Conservation (phyloP, 2,329 filamentous ascomycete species). For the Colletotrichum orbiculare region DNA sequence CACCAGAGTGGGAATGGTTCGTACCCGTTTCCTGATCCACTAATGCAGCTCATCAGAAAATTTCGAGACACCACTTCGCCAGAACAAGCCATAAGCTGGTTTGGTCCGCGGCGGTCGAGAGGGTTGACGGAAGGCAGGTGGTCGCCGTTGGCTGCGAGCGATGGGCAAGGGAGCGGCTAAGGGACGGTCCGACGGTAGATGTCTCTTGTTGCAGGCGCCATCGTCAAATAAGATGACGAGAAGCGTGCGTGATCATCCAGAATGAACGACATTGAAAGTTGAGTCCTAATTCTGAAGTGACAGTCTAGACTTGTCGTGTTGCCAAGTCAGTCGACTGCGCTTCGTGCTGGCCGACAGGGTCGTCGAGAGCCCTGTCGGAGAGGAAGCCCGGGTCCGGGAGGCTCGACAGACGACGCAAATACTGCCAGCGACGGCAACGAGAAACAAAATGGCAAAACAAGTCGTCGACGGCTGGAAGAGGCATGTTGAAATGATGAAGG, state of each 20-base stretch:
- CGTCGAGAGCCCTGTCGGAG: slow-evolving; percentile 8
- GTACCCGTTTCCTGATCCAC: slow-evolving; percentile 36
- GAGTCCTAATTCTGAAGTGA: slow-evolving; percentile 18
- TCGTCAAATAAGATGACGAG: neutral
- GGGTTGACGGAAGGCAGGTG: slow-evolving; percentile 2
- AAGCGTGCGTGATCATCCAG: neutral
- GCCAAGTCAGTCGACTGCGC: slow-evolving; percentile 30
- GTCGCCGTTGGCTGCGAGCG: slow-evolving; percentile 1
- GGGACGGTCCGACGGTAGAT: too few species aligned
- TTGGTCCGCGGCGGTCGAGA: slow-evolving; percentile 10
- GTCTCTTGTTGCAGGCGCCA: neutral
- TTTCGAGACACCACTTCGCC: slow-evolving; percentile 31
- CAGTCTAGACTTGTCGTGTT: slow-evolving; percentile 12
- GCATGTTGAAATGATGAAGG: neutral
- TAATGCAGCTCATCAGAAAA: slow-evolving; percentile 36
- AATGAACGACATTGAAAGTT: slow-evolving; percentile 7
- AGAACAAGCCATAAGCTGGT: slow-evolving; percentile 27
- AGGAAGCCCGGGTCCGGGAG: slow-evolving; percentile 1
- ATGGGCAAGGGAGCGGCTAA: too few species aligned
- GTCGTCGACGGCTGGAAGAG: too few species aligned
- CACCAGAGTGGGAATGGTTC: slow-evolving; percentile 32
- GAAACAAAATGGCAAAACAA: neutral
- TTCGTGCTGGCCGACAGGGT: slow-evolving; percentile 24
- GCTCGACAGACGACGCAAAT: slow-evolving; percentile 6
- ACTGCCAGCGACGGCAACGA: neutral